Evolutionary conservation across 495 filamentous ascomycete genomes (phyloP).

Genomic region (Neurospora cerealis): DNA sequence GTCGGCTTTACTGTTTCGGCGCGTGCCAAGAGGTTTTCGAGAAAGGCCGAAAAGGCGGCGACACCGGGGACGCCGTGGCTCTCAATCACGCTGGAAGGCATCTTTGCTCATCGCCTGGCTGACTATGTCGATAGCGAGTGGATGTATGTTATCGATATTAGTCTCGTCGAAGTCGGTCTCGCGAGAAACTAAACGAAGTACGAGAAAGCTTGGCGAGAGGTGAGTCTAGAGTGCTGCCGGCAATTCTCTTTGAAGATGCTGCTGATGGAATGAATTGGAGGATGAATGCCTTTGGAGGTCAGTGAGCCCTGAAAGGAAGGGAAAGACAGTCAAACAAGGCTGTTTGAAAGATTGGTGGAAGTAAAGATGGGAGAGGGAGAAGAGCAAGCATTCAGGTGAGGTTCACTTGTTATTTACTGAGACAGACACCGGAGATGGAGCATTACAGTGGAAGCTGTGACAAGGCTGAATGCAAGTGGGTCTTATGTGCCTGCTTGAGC

Average conservation of each 20-base stretch:
- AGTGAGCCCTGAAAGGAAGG: background rate
- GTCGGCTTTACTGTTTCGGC: constrained; percentile 56
- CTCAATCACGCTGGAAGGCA: constrained; percentile 28
- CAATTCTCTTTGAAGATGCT: background rate
- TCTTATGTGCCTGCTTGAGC: background rate
- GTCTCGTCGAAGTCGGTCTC: background rate
- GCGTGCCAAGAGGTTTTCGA: constrained; percentile 53
- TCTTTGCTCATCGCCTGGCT: constrained; percentile 11
- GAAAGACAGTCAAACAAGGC: background rate
- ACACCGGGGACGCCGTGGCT: constrained; percentile 47
- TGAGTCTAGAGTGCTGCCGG: background rate
- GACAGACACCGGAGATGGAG: background rate
- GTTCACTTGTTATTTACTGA: background rate
- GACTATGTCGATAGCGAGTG: background rate
- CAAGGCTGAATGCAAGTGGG: background rate
- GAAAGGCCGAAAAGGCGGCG: constrained; percentile 40
- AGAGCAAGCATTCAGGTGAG: background rate
- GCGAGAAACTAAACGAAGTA: background rate
- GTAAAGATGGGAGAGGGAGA: background rate
- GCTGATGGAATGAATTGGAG: background rate
- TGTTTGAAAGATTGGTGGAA: background rate
- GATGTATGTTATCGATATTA: background rate
- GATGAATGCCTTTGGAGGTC: background rate
- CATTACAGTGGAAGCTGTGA: background rate
- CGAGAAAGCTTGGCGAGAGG: background rate